These are phyloP conservation scores for Citropsis articulata DNA, from an alignment of 345 rosid species.

Conservation along the genomic window DNA sequence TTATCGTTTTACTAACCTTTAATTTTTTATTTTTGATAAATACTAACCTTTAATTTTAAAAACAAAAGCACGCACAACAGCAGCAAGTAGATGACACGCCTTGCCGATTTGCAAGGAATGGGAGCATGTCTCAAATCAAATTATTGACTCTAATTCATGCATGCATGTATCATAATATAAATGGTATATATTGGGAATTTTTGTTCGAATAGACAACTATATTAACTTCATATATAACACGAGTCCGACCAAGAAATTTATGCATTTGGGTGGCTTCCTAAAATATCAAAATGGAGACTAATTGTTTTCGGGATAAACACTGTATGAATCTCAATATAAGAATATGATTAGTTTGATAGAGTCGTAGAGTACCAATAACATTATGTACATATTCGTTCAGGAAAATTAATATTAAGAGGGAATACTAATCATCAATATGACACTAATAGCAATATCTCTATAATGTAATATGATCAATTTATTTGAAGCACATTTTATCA, in stretches of 20 bases:
- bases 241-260: neutral
- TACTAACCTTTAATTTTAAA: neutral
- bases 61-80: neutral
- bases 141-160: neutral
- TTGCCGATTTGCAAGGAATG: neutral
- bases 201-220: neutral
- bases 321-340: no score
- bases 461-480: neutral
- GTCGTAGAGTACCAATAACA: no score
- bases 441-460: neutral
- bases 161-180: neutral
- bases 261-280: neutral
- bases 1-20: neutral
- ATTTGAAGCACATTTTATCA: neutral
- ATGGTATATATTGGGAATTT: no score
- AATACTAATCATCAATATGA: no score
- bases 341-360: no score
- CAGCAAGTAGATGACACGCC: neutral
- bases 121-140: neutral
- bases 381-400: no score
- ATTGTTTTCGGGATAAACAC: no score
- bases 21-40: no score
- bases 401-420: no score
- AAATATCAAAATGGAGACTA: no score
- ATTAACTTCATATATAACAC: neutral